Evolutionary conservation across 441 rosid species (phyloP).

Genomic region (Brassica balearica): DNA sequence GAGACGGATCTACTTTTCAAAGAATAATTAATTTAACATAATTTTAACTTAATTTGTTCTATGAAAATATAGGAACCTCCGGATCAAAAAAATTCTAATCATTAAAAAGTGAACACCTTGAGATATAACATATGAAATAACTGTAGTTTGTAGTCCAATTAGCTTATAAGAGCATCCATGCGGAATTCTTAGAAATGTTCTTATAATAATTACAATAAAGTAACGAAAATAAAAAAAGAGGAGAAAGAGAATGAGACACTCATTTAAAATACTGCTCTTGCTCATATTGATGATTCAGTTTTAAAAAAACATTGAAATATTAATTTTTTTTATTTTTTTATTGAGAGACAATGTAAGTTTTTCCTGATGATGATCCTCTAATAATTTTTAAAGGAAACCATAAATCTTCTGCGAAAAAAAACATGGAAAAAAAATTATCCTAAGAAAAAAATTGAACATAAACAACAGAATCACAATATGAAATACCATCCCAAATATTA

Average conservation of each 20-base stretch:
- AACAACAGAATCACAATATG: constrained; percentile 1
- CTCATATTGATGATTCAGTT: background rate
- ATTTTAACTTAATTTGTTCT: background rate
- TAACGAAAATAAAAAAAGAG: no score
- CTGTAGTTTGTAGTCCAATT: background rate
- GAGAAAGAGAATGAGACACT: background rate
- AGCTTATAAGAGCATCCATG: no score
- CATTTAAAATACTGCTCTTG: background rate
- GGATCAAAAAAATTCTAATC: background rate
- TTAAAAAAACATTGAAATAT: background rate
- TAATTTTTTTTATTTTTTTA: background rate
- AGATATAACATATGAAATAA: background rate
- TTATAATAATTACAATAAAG: no score
- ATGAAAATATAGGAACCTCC: background rate
- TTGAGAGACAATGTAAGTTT: background rate
- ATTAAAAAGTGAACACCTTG: background rate
- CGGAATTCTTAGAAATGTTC: no score
- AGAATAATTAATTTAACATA: background rate
- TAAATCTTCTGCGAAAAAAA: background rate
- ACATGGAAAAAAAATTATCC: background rate
- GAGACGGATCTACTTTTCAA: background rate
- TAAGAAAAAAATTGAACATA: background rate
- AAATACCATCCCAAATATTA: background rate
- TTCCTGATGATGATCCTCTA: background rate
- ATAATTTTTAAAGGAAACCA: background rate